Evolutionary conservation across 352 stramenopile genomes (phyloP).

Genomic region (Phytophthora boehmeriae): DNA sequence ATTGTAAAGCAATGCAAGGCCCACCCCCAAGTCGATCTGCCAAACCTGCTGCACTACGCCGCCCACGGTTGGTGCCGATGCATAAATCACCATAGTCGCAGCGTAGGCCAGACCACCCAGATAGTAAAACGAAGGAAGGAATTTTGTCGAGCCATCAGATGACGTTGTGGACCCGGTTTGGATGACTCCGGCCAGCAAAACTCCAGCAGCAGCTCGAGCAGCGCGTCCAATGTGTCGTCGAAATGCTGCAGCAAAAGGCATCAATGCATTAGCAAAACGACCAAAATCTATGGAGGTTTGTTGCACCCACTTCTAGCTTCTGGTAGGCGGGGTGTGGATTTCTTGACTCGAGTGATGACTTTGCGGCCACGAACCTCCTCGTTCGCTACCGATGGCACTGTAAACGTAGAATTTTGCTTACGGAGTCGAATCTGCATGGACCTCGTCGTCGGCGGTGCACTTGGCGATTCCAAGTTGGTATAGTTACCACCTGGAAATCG

Average conservation of each 20-base stretch:
- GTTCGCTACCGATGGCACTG: constrained; percentile 14
- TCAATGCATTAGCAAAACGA: no score
- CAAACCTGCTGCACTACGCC: constrained; percentile 66
- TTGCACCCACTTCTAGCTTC: constrained; percentile 29
- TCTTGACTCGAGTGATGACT: constrained; percentile 41
- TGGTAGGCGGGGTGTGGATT: constrained; percentile 33
- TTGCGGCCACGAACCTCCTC: constrained; percentile 15
- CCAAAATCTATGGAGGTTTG: not conserved
- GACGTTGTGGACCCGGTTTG: constrained; percentile 49
- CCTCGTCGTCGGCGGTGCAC: constrained; percentile 21
- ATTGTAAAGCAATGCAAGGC: constrained; percentile 70
- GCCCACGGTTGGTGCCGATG: constrained; percentile 58
- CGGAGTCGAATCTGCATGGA: constrained; percentile 45
- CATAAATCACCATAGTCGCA: constrained; percentile 72
- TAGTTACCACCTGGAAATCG: constrained; percentile 21
- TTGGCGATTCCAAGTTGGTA: constrained; percentile 30
- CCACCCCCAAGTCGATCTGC: constrained; percentile 73
- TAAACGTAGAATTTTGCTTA: constrained; percentile 25
- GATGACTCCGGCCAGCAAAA: constrained; percentile 60
- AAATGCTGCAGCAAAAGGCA: constrained; percentile 36
- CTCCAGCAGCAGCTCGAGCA: constrained; percentile 56
- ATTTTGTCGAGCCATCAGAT: constrained; percentile 36
- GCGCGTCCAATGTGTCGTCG: constrained; percentile 42
- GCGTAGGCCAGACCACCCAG: constrained; percentile 65
- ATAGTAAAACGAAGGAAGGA: constrained; percentile 70